A percentile compares a stretch with the other conserved stretches of the same genome.
Evolutionary conservation across 2,329 filamentous ascomycete species (phyloP).

Genomic region (Fusarium nodosum): DNA sequence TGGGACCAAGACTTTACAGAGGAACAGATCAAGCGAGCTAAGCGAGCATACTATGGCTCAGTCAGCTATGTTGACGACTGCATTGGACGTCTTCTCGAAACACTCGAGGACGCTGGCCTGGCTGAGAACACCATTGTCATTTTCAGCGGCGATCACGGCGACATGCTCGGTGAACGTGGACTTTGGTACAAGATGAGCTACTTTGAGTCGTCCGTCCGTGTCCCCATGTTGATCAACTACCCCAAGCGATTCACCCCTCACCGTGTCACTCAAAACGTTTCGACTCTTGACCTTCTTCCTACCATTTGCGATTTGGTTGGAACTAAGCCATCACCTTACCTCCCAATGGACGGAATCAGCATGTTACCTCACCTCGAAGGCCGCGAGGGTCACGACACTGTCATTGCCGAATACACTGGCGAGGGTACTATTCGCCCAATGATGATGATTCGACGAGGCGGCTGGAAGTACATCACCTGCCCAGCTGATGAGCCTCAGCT

Average conservation of each 20-base stretch:
- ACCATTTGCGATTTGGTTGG: constrained; percentile 88
- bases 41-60: constrained; percentile 91
- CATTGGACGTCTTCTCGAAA: constrained; percentile 83
- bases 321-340: constrained; percentile 73
- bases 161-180: constrained; percentile 94
- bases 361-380: constrained; percentile 82
- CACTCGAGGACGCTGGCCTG: constrained; percentile 82
- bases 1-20: constrained; percentile 87
- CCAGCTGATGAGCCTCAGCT: constrained; percentile 87
- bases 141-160: constrained; percentile 93
- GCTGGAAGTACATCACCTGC: constrained; percentile 92
- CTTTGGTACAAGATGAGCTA: constrained; percentile 99
- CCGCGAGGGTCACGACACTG: constrained; percentile 80
- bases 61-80: constrained; percentile 96
- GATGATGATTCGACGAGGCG: constrained; percentile 92
- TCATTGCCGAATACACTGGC: constrained; percentile 95
- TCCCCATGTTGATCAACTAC: constrained; percentile 87
- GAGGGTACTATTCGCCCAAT: constrained; percentile 90
- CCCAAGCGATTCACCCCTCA: constrained; percentile 81
- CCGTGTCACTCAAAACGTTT: constrained; percentile 86
- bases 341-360: constrained; percentile 90
- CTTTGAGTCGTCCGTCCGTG: constrained; percentile 90
- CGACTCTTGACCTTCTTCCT: constrained; percentile 89
- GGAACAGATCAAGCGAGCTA: constrained; percentile 86
- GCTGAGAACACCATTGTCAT: constrained; percentile 90